Conservation (phyloP, 306 rosid species). For the Quercus alba region DNA sequence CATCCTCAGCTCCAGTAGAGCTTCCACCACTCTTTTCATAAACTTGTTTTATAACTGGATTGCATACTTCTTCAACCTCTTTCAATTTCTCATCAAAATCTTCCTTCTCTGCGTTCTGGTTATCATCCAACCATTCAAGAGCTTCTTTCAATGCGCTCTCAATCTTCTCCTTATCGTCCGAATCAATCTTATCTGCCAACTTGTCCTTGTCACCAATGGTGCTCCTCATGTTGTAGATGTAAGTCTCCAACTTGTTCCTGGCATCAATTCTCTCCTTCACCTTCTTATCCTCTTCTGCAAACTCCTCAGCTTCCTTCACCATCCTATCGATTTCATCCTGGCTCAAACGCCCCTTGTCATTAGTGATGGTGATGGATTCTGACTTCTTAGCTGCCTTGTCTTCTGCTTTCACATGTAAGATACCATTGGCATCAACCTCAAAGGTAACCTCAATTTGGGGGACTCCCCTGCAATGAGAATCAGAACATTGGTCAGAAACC, state of each 20-base stretch:
- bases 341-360: slow-evolving; percentile 64
- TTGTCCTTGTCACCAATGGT: slow-evolving; percentile 38
- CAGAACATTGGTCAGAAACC: neutral
- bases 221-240: slow-evolving; percentile 47
- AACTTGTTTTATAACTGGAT: slow-evolving; percentile 36
- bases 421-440: slow-evolving; percentile 58
- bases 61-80: slow-evolving; percentile 47
- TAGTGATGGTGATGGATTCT: slow-evolving; percentile 45
- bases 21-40: slow-evolving; percentile 42
- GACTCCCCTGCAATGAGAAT: slow-evolving; percentile 39
- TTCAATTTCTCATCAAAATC: slow-evolving; percentile 46
- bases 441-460: slow-evolving; percentile 66
- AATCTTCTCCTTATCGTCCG: slow-evolving; percentile 46
- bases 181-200: slow-evolving; percentile 44
- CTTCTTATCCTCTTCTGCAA: slow-evolving; percentile 49
- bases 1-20: slow-evolving; percentile 26
- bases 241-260: slow-evolving; percentile 48
- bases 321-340: slow-evolving; percentile 51
- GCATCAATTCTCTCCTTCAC: slow-evolving; percentile 45
- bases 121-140: slow-evolving; percentile 53
- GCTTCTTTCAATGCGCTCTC: slow-evolving; percentile 36
- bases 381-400: slow-evolving; percentile 54
- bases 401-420: slow-evolving; percentile 49
- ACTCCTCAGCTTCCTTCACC: slow-evolving; percentile 63
- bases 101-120: slow-evolving; percentile 39